These are phyloP conservation scores for Ustilago curta DNA, from an alignment of 1,284 basidiomycete genomes.

Conservation along the genomic window DNA sequence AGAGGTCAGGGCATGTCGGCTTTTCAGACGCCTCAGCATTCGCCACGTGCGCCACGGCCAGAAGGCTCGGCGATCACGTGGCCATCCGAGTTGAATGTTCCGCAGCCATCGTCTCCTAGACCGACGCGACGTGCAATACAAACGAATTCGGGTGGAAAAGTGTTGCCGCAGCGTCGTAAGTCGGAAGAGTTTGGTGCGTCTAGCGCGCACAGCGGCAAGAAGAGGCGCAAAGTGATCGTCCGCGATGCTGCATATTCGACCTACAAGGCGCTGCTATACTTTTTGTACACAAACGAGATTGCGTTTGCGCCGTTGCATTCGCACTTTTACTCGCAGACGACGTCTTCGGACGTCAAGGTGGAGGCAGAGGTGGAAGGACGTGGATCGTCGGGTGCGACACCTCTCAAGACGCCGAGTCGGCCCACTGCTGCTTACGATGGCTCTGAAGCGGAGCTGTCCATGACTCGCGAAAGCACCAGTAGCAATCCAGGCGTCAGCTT, in stretches of 20 bases:
- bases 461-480: background rate
- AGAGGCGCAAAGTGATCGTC: conserved; percentile 71
- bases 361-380: background rate
- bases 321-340: conserved; percentile 69
- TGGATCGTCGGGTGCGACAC: conserved; percentile 1
- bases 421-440: conserved; percentile 2
- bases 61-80: conserved; percentile 11
- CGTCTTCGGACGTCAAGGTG: conserved; percentile 14
- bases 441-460: conserved; percentile 10
- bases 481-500: conserved; percentile 15
- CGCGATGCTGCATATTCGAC: conserved; percentile 84
- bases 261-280: conserved; percentile 85
- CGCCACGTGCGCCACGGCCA: conserved; percentile 24
- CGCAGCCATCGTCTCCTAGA: background rate
- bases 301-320: conserved; percentile 85
- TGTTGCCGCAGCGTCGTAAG: conserved; percentile 23
- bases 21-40: conserved; percentile 45
- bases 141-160: background rate
- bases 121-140: background rate
- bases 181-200: conserved; percentile 5
- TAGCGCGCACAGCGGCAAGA: conserved; percentile 24
- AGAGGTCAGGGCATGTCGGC: conserved; percentile 37
- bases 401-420: conserved; percentile 2
- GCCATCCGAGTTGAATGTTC: conserved; percentile 1
- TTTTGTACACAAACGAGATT: conserved; percentile 85